Evolutionary conservation across 2,329 filamentous ascomycete genomes (phyloP), one percentile per base, ranked within the genome.

Genomic region (Delphinella strobiligena): DNA sequence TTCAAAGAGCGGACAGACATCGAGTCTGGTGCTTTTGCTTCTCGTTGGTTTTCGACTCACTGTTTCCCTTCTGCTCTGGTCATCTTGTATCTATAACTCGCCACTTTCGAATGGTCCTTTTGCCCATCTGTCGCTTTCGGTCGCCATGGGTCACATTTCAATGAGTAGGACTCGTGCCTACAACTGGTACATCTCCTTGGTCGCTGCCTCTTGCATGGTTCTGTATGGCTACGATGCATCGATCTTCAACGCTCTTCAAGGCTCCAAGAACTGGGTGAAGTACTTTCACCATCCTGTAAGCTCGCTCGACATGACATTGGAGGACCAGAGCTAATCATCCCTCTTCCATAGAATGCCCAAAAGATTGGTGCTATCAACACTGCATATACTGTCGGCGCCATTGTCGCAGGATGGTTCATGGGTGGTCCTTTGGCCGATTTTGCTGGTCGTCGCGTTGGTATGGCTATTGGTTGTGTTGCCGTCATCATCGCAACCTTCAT

Each of bases 211-310:
- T 56, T 82, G 77, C 57, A 83, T 83, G 80, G 77, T 82, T 16
- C 67, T 84, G 33, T 83, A 82, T 54, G 80, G 80, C 42, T 83
- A 83, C 54, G 80, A 83, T 67, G 78, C 79, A 1, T 80, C 77
- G 29, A 78, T 82, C 34, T 84, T 78, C 66, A 84, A 84, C 56
- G 77, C 78, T 4, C 72, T 82, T 4, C 79, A 82, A 57, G 75
- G 74, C 22, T 81, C 76, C 1, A 57, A 73, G 11, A 71, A 82
- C 54, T 84, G 80, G 79, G 61, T 75, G 10, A 62, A 61, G 14
- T 83, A 71, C 61, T 81, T 82, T 58, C 64, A 78, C 49, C 53
- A 60, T n/a, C 62, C 62, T 4, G 51, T 51, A 41, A 11, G 47
- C 36, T 24, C 1, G 8, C 14, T 22, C 18, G 18, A 14, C n/a